Evolutionary conservation across 192 early-diverging fungal genomes (phyloP).

Genomic region (Coemansia sp.): DNA sequence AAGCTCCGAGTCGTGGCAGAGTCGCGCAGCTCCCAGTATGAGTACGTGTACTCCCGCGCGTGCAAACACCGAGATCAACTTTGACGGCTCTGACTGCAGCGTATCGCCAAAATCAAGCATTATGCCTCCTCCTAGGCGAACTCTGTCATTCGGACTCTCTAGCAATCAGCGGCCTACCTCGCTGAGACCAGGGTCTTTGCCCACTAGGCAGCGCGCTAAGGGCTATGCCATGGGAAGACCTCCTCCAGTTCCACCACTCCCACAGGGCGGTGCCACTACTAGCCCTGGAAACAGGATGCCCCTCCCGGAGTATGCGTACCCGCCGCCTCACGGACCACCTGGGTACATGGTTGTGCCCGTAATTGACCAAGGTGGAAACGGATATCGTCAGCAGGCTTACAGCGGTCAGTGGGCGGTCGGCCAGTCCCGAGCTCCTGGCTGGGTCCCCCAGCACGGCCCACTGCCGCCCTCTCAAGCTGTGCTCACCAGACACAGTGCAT

Average conservation of each 20-base stretch:
- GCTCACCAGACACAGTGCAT: not conserved
- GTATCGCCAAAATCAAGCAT: constrained; percentile 17
- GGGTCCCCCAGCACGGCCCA: constrained; percentile 1
- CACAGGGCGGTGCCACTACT: not conserved
- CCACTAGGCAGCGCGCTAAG: not conserved
- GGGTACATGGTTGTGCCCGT: constrained; percentile 7
- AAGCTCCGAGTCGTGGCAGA: constrained; percentile 54
- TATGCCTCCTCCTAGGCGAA: constrained; percentile 19
- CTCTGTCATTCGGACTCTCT: constrained; percentile 26
- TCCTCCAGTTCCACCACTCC: constrained; percentile 49
- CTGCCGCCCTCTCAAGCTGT: not conserved
- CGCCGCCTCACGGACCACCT: not conserved
- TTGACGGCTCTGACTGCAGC: constrained; percentile 32
- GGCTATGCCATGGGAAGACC: not conserved
- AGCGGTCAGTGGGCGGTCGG: not conserved
- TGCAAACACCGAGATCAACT: constrained; percentile 35
- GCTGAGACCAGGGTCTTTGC: not conserved
- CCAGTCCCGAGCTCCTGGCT: not conserved
- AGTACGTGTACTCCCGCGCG: constrained; percentile 18
- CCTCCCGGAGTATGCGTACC: not conserved
- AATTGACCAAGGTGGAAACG: constrained; percentile 6
- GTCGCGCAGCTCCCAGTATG: constrained; percentile 30
- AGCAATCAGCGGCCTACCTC: not conserved
- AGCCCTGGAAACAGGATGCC: not conserved
- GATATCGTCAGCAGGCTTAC: not conserved